phyloP scores from a whole-genome alignment of 164 flowering plant species.

The Stephania japonica region DNA sequence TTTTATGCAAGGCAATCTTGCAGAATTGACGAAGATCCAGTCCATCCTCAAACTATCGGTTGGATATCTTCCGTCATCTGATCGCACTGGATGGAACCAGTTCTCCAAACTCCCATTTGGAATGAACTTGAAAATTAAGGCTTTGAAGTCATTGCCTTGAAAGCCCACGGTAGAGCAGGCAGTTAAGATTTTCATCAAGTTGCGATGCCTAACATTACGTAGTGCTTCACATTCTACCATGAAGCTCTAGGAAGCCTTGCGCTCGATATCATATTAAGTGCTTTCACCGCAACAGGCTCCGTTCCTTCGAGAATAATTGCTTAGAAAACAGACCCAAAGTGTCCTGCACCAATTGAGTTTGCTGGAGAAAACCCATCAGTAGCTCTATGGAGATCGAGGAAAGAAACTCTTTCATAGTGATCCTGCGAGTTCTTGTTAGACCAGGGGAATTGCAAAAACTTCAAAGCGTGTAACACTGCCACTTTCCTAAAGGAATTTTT shows the following conservation, averaged over 20 bases:
- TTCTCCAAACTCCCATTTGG: conserved; percentile 12
- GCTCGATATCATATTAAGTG: background rate
- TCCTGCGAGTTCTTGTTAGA: no score
- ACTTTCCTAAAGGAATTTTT: no score
- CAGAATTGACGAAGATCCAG: no score
- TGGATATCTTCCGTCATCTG: background rate
- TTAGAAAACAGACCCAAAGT: conserved; percentile 11
- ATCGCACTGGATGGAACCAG: conserved; percentile 11
- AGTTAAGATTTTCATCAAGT: conserved; percentile 9
- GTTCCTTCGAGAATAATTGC: background rate
- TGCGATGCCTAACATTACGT: conserved; percentile 11
- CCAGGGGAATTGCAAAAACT: no score
- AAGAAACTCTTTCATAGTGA: background rate
- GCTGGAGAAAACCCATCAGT: conserved; percentile 9
- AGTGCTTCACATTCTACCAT: conserved; percentile 11
- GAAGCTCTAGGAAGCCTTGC: conserved; percentile 11
- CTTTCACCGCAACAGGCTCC: conserved; percentile 10
- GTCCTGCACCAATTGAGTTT: conserved; percentile 11
- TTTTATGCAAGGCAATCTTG: no score
- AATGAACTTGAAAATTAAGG: conserved; percentile 15
- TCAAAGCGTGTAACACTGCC: no score
- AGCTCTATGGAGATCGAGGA: conserved; percentile 3
- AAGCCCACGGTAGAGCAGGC: conserved; percentile 9
- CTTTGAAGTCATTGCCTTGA: conserved; percentile 13
- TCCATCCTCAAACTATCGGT: no score